Evolutionary conservation across 2,329 filamentous ascomycete genomes (phyloP).

Genomic region (Aspergillus sp.): DNA sequence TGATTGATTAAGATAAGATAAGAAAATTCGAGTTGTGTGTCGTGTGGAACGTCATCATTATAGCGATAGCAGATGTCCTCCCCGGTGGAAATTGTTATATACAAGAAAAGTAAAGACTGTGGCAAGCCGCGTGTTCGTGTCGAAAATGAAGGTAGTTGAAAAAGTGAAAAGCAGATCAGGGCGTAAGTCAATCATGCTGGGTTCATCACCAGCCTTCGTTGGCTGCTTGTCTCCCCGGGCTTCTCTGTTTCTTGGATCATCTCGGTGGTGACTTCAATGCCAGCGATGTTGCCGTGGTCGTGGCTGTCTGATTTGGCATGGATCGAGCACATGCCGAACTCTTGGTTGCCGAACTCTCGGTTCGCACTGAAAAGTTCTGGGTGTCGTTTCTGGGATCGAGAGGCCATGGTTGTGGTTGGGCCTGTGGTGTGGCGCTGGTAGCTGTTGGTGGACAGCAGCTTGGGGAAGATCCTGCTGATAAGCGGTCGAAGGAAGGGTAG

Average conservation of each 20-base stretch:
- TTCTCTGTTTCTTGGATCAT: constrained; percentile 21
- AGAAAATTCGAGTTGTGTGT: too few species aligned
- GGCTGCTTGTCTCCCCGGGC: constrained; percentile 14
- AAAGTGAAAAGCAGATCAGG: background rate
- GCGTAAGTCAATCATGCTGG: constrained; percentile 6
- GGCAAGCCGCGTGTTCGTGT: too few species aligned
- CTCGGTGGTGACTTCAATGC: constrained; percentile 29
- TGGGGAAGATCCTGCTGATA: constrained; percentile 35
- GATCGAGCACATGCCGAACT: constrained; percentile 25
- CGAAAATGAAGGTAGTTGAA: background rate
- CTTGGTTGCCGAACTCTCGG: constrained; percentile 10
- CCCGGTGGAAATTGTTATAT: too few species aligned
- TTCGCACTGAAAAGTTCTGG: constrained; percentile 15
- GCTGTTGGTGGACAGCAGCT: constrained; percentile 23
- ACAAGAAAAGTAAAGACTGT: too few species aligned
- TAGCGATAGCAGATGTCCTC: too few species aligned
- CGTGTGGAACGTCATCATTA: too few species aligned
- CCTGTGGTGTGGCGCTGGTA: constrained; percentile 9
- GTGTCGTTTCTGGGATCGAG: constrained; percentile 8
- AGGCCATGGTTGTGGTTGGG: constrained; percentile 8
- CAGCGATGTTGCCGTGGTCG: constrained; percentile 10
- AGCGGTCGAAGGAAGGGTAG: constrained; percentile 37
- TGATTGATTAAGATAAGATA: background rate
- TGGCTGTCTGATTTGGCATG: constrained; percentile 18
- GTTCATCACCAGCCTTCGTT: constrained; percentile 19